phyloP scores from a whole-genome alignment of 805 yeast species.

The Komagataella pseudopastoris region DNA sequence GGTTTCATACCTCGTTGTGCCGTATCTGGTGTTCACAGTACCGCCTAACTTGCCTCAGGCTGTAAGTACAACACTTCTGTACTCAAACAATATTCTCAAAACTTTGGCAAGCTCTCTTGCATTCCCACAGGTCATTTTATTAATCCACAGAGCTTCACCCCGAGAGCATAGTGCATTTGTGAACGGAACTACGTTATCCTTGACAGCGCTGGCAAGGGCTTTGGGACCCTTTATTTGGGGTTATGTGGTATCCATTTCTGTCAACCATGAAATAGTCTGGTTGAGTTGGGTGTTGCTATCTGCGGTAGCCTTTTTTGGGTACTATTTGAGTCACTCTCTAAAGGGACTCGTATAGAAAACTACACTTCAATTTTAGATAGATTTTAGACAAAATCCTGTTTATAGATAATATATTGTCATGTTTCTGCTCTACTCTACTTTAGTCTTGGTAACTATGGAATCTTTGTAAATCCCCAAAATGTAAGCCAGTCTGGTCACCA shows the following conservation, averaged over 20 bases:
- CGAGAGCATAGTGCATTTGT: conserved; percentile 43
- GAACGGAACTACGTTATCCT: conserved; percentile 42
- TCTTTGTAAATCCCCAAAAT: conserved; percentile 65
- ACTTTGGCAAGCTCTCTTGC: conserved; percentile 27
- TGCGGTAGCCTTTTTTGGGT: not conserved
- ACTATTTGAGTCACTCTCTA: not conserved
- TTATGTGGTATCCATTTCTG: conserved; percentile 5
- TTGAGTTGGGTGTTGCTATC: not conserved
- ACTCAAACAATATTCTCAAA: conserved; percentile 14
- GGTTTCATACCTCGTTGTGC: conserved; percentile 27
- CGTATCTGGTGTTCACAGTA: conserved; percentile 32
- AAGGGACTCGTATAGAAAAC: not conserved
- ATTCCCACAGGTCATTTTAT: conserved; percentile 37
- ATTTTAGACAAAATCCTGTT: too few relatives aligned
- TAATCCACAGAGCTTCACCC: conserved; percentile 41
- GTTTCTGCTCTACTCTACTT: not conserved
- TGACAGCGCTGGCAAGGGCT: conserved; percentile 40
- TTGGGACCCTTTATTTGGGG: conserved; percentile 49
- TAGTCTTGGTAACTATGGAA: not conserved
- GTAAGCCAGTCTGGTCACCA: conserved; percentile 83
- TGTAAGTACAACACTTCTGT: conserved; percentile 7
- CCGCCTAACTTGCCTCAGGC: conserved; percentile 6
- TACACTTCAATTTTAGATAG: not conserved
- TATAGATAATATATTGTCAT: not conserved
- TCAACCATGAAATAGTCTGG: not conserved